Evolutionary conservation across 2,329 filamentous ascomycete genomes (phyloP), one percentile per base, ranked within the genome.

Genomic region (Trichophyton equinum): DNA sequence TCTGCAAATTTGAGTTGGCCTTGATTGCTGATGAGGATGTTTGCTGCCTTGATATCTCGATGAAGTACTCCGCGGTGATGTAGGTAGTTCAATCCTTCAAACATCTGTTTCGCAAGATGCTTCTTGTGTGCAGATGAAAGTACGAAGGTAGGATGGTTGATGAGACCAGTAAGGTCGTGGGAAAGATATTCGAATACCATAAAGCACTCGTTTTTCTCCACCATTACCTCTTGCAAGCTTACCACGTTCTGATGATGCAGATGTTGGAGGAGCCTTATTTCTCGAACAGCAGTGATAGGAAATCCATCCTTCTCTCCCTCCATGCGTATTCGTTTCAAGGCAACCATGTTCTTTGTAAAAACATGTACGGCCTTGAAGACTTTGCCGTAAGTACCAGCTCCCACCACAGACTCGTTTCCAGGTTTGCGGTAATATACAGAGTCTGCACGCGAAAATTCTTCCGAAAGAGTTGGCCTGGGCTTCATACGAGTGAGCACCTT

Each of bases 151-250:
- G 94, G 94, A 69, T 99, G 94, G 68, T 97, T 97, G 63, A 99
- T 83, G 36, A 99, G 79, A 13, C 94, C 94, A 2, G 94, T 99
- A 63, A 99, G 78, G 72, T 99, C 94, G 72, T 99, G 94, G 1
- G 94, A 92, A 36, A 97, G 81, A 71, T 99, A 99, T 73, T 99
- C 94, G 66, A 99, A 99, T 2, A 99, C 94, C 94, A 99, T 99
- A 75, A 95, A 99, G 73, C 94, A 99, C 74, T 97, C 91, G 67
- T 97, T 97, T 71, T 87, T 89, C 75, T 99, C 94, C 1, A 99
- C 94, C 94, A 99, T 99, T 66, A 99, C 97, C 73, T 99, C 94
- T 70, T 96, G 87, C 55, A 99, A 78, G 64, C 83, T 85, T 61
- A 99, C 79, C 60, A 97, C 83, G 69, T 99, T 99, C 62, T 84